A percentile compares a stretch with the other conserved stretches of the same genome.
Conservation (phyloP, 140 eudicot species). For the Erigeron philadelphicus region DNA sequence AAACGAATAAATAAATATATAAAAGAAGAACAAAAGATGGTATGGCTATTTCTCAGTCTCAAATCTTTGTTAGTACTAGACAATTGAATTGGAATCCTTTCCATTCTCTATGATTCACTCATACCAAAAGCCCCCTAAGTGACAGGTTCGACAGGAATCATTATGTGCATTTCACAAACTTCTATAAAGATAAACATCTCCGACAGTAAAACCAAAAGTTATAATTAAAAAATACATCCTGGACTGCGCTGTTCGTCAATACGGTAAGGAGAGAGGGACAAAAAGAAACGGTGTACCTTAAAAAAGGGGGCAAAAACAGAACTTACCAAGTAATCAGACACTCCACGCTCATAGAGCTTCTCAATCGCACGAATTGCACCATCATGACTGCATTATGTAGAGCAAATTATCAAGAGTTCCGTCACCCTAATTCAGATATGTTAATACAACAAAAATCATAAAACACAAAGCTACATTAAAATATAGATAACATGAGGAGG, state of each 20-base stretch:
- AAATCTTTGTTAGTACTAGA: too few species aligned
- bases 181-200: slow-evolving; percentile 10
- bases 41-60: too few species aligned
- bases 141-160: neutral
- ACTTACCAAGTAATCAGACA: slow-evolving; percentile 75
- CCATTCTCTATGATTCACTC: too few species aligned
- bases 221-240: neutral
- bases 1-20: too few species aligned
- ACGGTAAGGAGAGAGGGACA: neutral
- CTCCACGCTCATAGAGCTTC: slow-evolving; percentile 81
- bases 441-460: neutral
- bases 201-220: neutral
- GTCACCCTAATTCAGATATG: neutral
- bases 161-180: neutral
- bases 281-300: neutral
- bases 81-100: too few species aligned
- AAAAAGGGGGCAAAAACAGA: neutral
- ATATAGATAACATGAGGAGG: neutral
- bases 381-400: slow-evolving; percentile 46
- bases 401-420: neutral
- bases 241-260: neutral
- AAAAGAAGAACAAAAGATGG: too few species aligned
- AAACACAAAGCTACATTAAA: neutral
- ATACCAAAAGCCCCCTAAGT: neutral
- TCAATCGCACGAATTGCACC: slow-evolving; percentile 49